Percentiles rank a stretch among this genome's conserved stretches.
Conservation (phyloP, 495 filamentous ascomycete species). For the Lasiosphaeria miniovina region DNA sequence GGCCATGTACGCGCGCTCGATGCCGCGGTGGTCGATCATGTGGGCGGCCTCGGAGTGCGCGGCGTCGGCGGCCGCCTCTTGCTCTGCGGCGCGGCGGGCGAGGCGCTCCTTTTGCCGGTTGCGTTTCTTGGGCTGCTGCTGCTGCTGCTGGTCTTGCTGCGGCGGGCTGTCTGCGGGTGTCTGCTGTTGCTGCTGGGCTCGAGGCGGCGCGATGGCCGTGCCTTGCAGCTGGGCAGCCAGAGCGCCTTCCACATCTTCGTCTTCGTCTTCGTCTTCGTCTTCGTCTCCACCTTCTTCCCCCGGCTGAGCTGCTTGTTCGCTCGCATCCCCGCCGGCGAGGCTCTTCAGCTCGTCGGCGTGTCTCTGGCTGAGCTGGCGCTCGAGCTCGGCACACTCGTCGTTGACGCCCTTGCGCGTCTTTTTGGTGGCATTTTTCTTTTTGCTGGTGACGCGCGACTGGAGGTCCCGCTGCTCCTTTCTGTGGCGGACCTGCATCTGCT, state of each 20-base stretch:
- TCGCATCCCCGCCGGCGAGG: conserved; percentile 39
- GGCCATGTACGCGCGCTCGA: conserved; percentile 69
- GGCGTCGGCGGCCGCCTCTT: conserved; percentile 60
- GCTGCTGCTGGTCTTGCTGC: conserved; percentile 21
- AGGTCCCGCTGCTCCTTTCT: conserved; percentile 87
- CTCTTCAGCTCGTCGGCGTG: conserved; percentile 65
- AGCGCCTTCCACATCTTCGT: conserved; percentile 5
- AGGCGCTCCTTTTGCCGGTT: conserved; percentile 90
- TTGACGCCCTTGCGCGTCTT: conserved; percentile 90
- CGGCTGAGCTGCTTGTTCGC: conserved; percentile 1
- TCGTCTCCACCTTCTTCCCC: conserved; percentile 7
- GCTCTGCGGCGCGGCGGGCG: conserved; percentile 81
- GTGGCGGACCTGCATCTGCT: conserved; percentile 74
- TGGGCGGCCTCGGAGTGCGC: conserved; percentile 72
- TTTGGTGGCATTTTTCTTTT: conserved; percentile 93
- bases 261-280: neutral
- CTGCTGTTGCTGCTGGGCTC: conserved; percentile 10
- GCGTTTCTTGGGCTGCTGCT: conserved; percentile 52
- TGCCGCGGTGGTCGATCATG: conserved; percentile 68
- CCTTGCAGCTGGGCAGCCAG: conserved; percentile 20
- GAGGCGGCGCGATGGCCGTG: conserved; percentile 20
- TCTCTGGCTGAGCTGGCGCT: conserved; percentile 61
- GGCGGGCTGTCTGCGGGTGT: neutral
- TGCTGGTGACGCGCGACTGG: conserved; percentile 78
- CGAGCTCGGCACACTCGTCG: conserved; percentile 74